Conservation (phyloP, 106 monocot species). For the Dendrobium catenatum region DNA sequence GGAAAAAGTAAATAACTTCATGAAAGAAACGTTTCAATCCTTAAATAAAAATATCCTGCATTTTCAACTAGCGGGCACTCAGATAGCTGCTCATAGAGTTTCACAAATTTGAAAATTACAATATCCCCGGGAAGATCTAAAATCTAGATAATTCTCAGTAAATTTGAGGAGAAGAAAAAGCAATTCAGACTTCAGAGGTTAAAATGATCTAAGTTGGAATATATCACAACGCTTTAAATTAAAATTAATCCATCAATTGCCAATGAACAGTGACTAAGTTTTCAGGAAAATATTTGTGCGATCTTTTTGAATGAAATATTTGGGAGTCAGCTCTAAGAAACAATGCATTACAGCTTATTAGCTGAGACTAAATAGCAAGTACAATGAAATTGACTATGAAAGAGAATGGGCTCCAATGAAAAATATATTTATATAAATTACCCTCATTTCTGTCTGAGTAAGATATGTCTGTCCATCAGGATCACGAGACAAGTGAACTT, state of each 20-base stretch:
- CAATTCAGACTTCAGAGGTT: background rate
- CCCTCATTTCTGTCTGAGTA: slow-evolving; percentile 92
- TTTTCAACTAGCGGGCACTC: background rate
- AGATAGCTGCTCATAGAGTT: background rate
- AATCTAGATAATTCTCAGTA: background rate
- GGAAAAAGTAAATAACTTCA: background rate
- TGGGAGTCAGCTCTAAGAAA: background rate
- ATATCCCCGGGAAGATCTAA: background rate
- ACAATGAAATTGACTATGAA: background rate
- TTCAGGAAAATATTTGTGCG: no score
- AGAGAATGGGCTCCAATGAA: background rate
- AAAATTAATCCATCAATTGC: background rate
- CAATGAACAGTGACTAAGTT: background rate
- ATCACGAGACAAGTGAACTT: slow-evolving; percentile 85
- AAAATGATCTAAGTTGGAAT: background rate
- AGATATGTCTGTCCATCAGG: slow-evolving; percentile 86
- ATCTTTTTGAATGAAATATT: background rate
- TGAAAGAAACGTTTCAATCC: slow-evolving; percentile 2
- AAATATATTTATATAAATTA: slow-evolving; percentile 11
- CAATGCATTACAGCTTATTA: background rate
- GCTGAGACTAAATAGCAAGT: background rate
- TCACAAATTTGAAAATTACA: background rate
- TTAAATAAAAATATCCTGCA: background rate
- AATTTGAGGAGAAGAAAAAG: background rate
- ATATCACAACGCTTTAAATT: background rate